A percentile compares a stretch with the other conserved stretches of the same genome.
Conservation (phyloP, 2,329 filamentous ascomycete species). For the Neospermospora avenae region DNA sequence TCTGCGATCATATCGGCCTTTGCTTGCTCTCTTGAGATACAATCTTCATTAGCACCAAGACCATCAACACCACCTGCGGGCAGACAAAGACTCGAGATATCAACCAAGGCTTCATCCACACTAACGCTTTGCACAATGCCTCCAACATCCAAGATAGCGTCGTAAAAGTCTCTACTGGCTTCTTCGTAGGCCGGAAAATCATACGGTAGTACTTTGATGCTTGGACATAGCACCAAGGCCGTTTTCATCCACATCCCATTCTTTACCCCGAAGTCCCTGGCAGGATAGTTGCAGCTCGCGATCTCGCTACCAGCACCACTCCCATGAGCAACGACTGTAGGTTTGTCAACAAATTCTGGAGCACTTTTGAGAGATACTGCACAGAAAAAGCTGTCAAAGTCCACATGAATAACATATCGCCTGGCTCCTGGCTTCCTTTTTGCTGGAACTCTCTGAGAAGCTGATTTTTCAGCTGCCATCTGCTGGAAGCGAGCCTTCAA, state of each 20-base stretch:
- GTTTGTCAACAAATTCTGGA: slow-evolving; percentile 73
- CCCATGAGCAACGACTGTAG: slow-evolving; percentile 85
- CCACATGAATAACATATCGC: slow-evolving; percentile 88
- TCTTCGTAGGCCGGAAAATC: slow-evolving; percentile 95
- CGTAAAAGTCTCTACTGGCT: slow-evolving; percentile 84
- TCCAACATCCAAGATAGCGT: slow-evolving; percentile 73
- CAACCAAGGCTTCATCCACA: slow-evolving; percentile 89
- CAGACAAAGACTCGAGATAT: slow-evolving; percentile 71
- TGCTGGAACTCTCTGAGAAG: slow-evolving; percentile 42
- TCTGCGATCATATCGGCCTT: slow-evolving; percentile 71
- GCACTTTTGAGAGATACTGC: slow-evolving; percentile 80
- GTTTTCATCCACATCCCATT: slow-evolving; percentile 99
- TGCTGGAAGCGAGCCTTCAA: slow-evolving; percentile 85
- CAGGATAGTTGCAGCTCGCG: slow-evolving; percentile 94
- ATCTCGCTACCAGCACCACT: slow-evolving; percentile 86
- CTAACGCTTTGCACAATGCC: slow-evolving; percentile 94
- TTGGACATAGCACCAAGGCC: slow-evolving; percentile 77
- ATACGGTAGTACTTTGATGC: slow-evolving; percentile 87
- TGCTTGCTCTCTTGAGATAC: slow-evolving; percentile 72
- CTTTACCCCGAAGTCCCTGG: slow-evolving; percentile 80
- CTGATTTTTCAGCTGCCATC: slow-evolving; percentile 67
- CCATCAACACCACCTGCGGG: slow-evolving; percentile 64
- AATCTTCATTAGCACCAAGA: slow-evolving; percentile 60
- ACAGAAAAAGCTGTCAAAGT: slow-evolving; percentile 98
- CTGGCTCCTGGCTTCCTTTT: slow-evolving; percentile 60